Evolutionary conservation across 1,284 basidiomycete species (phyloP), one percentile per base, ranked within the genome.

Genomic region (Tranzscheliella williamsii): DNA sequence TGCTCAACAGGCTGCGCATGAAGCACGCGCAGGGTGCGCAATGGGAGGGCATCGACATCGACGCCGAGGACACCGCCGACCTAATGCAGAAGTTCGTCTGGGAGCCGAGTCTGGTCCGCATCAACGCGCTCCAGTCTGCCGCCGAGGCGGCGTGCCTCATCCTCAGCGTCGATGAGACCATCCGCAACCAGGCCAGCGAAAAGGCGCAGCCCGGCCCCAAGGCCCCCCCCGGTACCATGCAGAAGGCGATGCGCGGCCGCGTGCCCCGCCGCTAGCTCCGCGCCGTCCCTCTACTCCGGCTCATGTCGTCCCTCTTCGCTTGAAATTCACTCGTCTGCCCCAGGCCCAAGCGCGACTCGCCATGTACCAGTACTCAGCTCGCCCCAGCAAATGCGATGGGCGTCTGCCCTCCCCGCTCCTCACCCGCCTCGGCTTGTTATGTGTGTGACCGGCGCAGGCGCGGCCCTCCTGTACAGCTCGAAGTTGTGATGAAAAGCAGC

Each of bases 81-180:
- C 96, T 97, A 80, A 88, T 97, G 87, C 89, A 91, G 52, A 61
- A 88, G 39, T 98, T 97, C 76, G 93, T 99, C 7, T 98, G 95
- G 94, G 95, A 98, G 78, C 94, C 95, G 13, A 88, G 88, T 63
- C 82, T 98, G 45, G 90, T 98, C 73, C 97, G 98, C 81, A 82
- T 88, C 53, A 99, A 98, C 75, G 95, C 94, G 16, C 86, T 99
- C 72, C 87, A 86, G 75, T 93, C 90, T 72, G 94, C 95, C 12
- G 84, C 91, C 15, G 95, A 99, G 80, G 95, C 95, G 9, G 93
- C 94, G 8, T 96, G 90, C 79, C 79, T 99, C 78, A 92, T 98
- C 69, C 50, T 76, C 27, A 67, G 62, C 33, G 67, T 78, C 23
- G 75, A 77, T 27, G 75, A 77, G 63, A 77, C 75, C 13, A 73